A percentile compares a stretch with the other conserved stretches of the same genome.
phyloP scores from a whole-genome alignment of 495 filamentous ascomycete species.

The Neurospora cerealis region DNA sequence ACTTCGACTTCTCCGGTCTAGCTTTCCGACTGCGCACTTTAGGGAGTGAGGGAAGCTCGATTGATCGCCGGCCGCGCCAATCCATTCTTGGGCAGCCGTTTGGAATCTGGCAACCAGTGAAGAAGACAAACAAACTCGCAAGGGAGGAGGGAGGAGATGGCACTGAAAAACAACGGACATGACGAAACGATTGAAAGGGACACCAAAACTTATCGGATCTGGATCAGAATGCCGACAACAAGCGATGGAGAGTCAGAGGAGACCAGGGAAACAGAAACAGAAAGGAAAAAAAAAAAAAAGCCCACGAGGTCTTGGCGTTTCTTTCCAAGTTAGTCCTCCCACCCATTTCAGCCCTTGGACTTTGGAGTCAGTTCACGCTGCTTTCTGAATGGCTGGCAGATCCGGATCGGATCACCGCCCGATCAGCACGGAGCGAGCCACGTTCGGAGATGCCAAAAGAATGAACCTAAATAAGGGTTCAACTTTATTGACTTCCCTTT shows the following conservation, averaged over 20 bases:
- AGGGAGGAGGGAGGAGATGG: background rate
- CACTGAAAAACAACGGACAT: background rate
- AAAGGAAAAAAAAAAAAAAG: background rate
- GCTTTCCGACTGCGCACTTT: background rate
- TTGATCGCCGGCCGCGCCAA: background rate
- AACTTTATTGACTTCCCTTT: background rate
- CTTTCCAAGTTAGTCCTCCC: background rate
- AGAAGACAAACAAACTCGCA: background rate
- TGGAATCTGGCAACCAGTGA: background rate
- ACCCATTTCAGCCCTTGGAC: background rate
- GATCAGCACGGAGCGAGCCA: background rate
- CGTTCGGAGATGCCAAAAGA: background rate
- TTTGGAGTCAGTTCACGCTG: background rate
- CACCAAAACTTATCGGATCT: background rate
- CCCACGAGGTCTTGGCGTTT: background rate
- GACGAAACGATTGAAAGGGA: background rate
- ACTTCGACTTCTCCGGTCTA: background rate
- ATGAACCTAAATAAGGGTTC: background rate
- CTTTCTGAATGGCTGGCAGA: background rate
- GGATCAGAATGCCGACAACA: background rate
- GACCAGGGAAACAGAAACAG: background rate
- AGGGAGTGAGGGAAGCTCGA: background rate
- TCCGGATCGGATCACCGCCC: background rate
- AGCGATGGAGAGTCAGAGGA: background rate
- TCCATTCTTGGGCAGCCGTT: background rate